These are phyloP conservation scores for Fusarium sp. DNA, from an alignment of 2,329 filamentous ascomycete species.

Conservation along the genomic window DNA sequence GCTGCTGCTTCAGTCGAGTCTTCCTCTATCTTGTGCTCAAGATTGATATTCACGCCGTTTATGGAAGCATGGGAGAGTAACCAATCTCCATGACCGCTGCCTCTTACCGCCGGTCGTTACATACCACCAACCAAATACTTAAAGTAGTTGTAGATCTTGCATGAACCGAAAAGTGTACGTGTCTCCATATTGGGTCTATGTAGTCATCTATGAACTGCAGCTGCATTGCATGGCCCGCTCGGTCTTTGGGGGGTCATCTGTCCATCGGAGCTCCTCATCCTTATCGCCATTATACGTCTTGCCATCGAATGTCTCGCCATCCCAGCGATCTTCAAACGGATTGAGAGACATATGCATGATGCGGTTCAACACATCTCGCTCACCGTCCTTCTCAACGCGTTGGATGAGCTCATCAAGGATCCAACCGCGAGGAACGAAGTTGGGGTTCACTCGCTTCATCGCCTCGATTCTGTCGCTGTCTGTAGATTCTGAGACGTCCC, in stretches of 20 bases:
- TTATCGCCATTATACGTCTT: constrained; percentile 64
- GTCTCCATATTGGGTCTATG: background rate
- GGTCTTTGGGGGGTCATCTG: constrained; percentile 81
- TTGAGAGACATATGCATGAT: constrained; percentile 84
- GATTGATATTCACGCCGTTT: constrained; percentile 70
- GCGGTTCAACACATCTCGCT: constrained; percentile 78
- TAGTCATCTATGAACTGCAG: constrained; percentile 76
- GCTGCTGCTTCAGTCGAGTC: constrained; percentile 64
- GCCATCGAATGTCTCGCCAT: constrained; percentile 57
- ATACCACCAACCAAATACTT: constrained; percentile 48
- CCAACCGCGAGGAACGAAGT: constrained; percentile 91
- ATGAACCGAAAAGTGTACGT: background rate
- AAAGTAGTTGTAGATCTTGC: constrained; percentile 19
- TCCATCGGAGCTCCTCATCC: constrained; percentile 83
- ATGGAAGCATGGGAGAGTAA: constrained; percentile 74
- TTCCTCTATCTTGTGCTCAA: constrained; percentile 78
- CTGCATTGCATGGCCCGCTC: constrained; percentile 90
- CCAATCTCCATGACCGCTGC: constrained; percentile 66
- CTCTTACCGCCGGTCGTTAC: constrained; percentile 80
- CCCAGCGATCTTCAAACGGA: constrained; percentile 85
- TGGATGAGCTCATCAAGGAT: constrained; percentile 92
- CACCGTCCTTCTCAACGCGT: constrained; percentile 83
- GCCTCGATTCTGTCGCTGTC: constrained; percentile 71
- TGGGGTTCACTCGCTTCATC: constrained; percentile 92
- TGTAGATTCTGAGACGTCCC: constrained; percentile 46